Conservation (phyloP, 2,329 filamentous ascomycete species). For the Alternaria alternata region DNA sequence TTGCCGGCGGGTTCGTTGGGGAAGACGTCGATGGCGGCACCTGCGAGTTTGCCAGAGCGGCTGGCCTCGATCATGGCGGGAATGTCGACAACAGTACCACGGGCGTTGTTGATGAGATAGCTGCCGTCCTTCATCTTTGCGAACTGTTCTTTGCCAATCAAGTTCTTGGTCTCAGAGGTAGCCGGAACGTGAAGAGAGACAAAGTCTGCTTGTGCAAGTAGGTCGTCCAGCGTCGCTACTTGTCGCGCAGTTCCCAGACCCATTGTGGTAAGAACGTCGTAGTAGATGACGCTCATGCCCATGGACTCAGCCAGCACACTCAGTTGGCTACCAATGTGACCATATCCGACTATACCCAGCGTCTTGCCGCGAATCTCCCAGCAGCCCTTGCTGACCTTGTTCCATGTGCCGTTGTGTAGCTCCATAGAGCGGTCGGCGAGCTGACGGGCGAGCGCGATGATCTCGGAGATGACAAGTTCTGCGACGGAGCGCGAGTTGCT, state of each 20-base stretch:
- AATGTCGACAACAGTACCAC: constrained; percentile 93
- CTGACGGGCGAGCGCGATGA: constrained; percentile 90
- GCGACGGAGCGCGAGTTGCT: constrained; percentile 97
- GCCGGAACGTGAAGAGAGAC: constrained; percentile 95
- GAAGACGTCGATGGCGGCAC: constrained; percentile 96
- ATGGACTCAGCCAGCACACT: constrained; percentile 96
- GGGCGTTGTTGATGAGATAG: constrained; percentile 95
- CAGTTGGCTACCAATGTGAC: constrained; percentile 94
- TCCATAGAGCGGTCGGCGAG: constrained; percentile 92
- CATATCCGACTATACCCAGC: constrained; percentile 94
- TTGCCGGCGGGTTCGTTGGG: constrained; percentile 93
- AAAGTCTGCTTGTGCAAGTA: constrained; percentile 85
- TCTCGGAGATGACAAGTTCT: constrained; percentile 92
- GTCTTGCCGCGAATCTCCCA: constrained; percentile 99
- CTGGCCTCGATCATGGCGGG: constrained; percentile 88
- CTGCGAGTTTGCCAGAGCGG: constrained; percentile 85
- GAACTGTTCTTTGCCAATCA: constrained; percentile 84
- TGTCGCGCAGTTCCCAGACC: constrained; percentile 87
- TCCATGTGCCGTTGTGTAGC: constrained; percentile 94
- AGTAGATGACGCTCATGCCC: constrained; percentile 98
- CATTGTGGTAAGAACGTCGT: constrained; percentile 95
- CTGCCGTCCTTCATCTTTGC: constrained; percentile 90
- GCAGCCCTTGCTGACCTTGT: constrained; percentile 95
- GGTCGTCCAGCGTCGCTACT: constrained; percentile 76
- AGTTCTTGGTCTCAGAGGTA: constrained; percentile 87